Base-by-base conservation (phyloP, 495 filamentous ascomycete species). In the Baudoinia panamericana region DNA sequence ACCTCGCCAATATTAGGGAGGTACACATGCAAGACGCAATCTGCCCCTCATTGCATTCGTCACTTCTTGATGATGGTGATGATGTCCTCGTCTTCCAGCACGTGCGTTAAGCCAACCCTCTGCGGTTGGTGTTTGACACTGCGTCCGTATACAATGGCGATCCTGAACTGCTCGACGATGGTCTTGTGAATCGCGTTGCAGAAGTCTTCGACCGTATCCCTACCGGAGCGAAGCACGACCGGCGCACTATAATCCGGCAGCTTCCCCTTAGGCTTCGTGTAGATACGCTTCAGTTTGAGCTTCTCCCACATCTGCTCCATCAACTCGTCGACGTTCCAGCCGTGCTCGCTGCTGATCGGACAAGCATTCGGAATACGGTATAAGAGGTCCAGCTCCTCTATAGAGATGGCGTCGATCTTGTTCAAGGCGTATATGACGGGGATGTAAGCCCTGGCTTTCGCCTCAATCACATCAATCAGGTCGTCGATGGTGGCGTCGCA, bases 111-210 rank as follows among this genome's bases (percentile, higher is more conserved):
- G 40, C 90, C 90, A 44, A 97, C 90, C 45, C 85, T 74, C 65
- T 96, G 92, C 46, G 90, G 90, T 64, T 97, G 90, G 67, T 97
- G 90, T 71, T 94, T 96, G 26, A 97, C 90, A 28, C 86, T 94
- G 52, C 84, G 84, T 36, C 90, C 90, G 62, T 96, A 97, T 32
- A 97, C 90, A 60, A 97, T 78, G 13, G 90, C 90, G 24, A 75
- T 70, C 66, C 85, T 90, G 72, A 97, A 97, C 51, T 94, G 79
- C 56, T 97, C 90, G 40, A 93, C 72, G 55, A 97, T 97, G 23
- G 76, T 86, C 59, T 85, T 82, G 63, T 97, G 90, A 62, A 97
- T 97, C 46, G 84, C 68, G 63, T 94, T 92, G 63, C 90, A 97
- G 62, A 97, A 97, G 56, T 96, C 92, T 56, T 97, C 90, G 30